phyloP scores from a whole-genome alignment of 108 stramenopile genomes.

The Aurantiochytrium sp. region DNA sequence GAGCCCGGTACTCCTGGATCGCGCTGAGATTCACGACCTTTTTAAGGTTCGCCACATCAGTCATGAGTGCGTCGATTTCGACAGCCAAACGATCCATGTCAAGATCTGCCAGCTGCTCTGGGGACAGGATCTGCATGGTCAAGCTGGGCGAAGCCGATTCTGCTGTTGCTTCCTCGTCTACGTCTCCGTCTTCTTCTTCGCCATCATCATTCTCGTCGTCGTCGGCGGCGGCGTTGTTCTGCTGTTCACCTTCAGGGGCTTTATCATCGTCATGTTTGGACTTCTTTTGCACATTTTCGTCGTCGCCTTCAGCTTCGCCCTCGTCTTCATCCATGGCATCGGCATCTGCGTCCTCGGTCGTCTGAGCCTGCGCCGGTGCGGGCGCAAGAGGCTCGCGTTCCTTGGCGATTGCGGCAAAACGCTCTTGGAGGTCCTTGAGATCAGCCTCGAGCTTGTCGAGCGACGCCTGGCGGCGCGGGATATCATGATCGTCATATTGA shows the following conservation, averaged over 20 bases:
- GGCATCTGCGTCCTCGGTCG: neutral
- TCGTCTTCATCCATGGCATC: slow-evolving; percentile 45
- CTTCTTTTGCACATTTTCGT: slow-evolving; percentile 6
- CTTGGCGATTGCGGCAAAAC: slow-evolving; percentile 45
- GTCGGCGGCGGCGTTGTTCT: neutral
- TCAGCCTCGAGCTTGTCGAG: slow-evolving; percentile 55
- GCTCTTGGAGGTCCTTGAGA: slow-evolving; percentile 50
- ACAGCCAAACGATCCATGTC: slow-evolving; percentile 39
- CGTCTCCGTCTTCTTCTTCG: slow-evolving; percentile 24
- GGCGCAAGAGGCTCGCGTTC: slow-evolving; percentile 29
- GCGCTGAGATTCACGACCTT: slow-evolving; percentile 85
- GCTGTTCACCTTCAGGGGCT: neutral
- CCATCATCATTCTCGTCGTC: neutral
- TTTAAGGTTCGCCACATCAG: slow-evolving; percentile 65
- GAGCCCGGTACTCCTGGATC: slow-evolving; percentile 81
- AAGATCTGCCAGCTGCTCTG: slow-evolving; percentile 32
- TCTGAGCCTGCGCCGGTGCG: neutral
- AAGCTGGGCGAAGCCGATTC: too few species aligned
- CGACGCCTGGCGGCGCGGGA: neutral
- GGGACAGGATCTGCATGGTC: slow-evolving; percentile 44
- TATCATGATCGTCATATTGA: neutral
- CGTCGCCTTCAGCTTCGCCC: slow-evolving; percentile 32
- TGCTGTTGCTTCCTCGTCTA: neutral
- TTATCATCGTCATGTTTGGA: too few species aligned
- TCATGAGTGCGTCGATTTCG: slow-evolving; percentile 63